Conservation (phyloP, 2,329 filamentous ascomycete genomes). For the Grosmannia serpens region DNA sequence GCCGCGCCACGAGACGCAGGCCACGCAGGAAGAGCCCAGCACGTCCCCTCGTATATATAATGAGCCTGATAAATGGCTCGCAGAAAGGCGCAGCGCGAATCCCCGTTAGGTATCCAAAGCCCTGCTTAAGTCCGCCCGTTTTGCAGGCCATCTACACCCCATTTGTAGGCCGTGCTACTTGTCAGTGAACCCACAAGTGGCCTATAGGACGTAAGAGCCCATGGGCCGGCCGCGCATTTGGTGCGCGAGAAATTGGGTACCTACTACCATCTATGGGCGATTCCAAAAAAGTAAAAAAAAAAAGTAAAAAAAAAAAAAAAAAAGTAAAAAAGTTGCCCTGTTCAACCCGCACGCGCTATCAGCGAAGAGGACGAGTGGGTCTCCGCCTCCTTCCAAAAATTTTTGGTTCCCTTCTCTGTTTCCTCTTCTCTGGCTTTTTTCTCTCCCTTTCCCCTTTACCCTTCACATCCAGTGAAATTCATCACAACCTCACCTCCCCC, state of each 20-base stretch:
- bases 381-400: background rate
- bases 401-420: background rate
- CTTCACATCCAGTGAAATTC: constrained; percentile 3
- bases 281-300: background rate
- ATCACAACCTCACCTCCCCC: constrained; percentile 1
- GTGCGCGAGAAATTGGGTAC: background rate
- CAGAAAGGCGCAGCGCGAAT: background rate
- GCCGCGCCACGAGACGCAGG: too few relatives aligned
- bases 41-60: too few relatives aligned
- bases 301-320: background rate
- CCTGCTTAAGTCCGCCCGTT: background rate
- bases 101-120: background rate
- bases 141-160: background rate
- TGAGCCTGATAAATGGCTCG: background rate
- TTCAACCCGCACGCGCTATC: constrained; percentile 1
- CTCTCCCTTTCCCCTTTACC: background rate
- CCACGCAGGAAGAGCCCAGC: too few relatives aligned
- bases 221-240: background rate
- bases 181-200: background rate
- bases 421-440: background rate
- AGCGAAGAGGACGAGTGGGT: background rate
- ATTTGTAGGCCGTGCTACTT: too few relatives aligned
- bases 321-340: constrained; percentile 2
- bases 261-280: background rate
- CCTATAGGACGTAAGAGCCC: background rate